These are phyloP conservation scores for Potentilla sterilis DNA, from an alignment of 306 rosid genomes.

Conservation along the genomic window DNA sequence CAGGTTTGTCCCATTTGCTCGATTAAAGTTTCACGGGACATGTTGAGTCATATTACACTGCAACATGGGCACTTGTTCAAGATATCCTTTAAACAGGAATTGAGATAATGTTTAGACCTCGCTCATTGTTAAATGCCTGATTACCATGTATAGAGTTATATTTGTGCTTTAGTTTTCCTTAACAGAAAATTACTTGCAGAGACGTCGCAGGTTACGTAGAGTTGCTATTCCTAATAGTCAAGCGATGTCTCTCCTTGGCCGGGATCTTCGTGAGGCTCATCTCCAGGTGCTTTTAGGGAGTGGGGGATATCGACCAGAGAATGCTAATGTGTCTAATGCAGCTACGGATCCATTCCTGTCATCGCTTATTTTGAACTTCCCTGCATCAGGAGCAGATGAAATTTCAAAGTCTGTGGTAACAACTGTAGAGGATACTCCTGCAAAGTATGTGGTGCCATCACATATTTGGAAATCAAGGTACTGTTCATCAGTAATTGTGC, in stretches of 20 bases:
- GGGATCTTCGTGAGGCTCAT: slow-evolving; percentile 99
- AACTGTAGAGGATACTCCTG: slow-evolving; percentile 51
- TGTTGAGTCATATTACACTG: slow-evolving; percentile 85
- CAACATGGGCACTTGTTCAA: slow-evolving; percentile 92
- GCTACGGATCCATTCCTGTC: slow-evolving; percentile 83
- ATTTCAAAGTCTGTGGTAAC: slow-evolving; percentile 79
- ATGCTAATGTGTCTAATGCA: slow-evolving; percentile 47
- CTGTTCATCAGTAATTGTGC: slow-evolving; percentile 4
- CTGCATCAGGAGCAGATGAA: slow-evolving; percentile 84
- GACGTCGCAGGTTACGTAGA: slow-evolving; percentile 79
- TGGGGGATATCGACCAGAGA: slow-evolving; percentile 65
- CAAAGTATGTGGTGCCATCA: slow-evolving; percentile 43
- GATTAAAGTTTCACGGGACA: slow-evolving; percentile 78
- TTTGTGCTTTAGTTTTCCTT: slow-evolving; percentile 40
- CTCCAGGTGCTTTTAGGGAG: slow-evolving; percentile 84
- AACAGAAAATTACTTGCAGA: slow-evolving; percentile 74
- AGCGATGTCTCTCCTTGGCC: slow-evolving; percentile 66
- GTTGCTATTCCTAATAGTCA: slow-evolving; percentile 85
- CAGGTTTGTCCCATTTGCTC: slow-evolving; percentile 97
- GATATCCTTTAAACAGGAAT: slow-evolving; percentile 64
- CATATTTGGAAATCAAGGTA: slow-evolving; percentile 97
- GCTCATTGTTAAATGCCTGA: slow-evolving; percentile 2
- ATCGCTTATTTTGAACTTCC: slow-evolving; percentile 82
- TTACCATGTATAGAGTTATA: background rate
- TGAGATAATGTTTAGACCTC: background rate